phyloP scores from a whole-genome alignment of 495 filamentous ascomycete genomes.

The Annulohypoxylon maeteangense region DNA sequence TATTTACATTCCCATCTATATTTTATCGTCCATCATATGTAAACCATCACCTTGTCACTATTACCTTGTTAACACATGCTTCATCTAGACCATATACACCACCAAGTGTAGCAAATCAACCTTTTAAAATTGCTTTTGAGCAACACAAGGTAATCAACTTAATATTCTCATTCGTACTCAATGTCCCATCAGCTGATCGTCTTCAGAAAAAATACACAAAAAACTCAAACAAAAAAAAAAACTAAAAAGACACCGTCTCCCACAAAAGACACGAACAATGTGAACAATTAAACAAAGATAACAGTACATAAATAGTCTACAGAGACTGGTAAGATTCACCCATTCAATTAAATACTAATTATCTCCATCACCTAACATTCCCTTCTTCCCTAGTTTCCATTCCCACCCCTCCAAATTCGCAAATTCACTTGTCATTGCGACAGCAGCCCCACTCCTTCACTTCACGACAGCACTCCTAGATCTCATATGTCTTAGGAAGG shows the following conservation, averaged over 20 bases:
- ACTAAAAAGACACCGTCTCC: background rate
- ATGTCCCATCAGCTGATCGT: background rate
- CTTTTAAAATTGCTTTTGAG: background rate
- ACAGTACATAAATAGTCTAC: too few species aligned
- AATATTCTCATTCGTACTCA: background rate
- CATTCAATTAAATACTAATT: background rate
- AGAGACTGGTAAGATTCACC: background rate
- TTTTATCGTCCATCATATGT: too few species aligned
- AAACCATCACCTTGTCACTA: too few species aligned
- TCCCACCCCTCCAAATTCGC: background rate
- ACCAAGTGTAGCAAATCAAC: too few species aligned
- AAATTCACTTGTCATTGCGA: background rate
- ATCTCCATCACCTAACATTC: background rate
- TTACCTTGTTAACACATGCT: too few species aligned
- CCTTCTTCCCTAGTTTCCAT: background rate
- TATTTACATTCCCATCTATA: too few species aligned
- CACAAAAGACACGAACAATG: too few species aligned
- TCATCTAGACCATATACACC: too few species aligned
- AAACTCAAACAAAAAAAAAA: background rate
- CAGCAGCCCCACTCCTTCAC: constrained; percentile 1
- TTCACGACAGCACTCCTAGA: background rate
- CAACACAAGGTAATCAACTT: background rate
- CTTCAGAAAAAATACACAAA: background rate
- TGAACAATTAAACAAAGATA: too few species aligned
- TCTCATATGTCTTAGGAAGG: background rate